Conservation (phyloP, 75 land plant species). For the Sequoiadendron giganteum region DNA sequence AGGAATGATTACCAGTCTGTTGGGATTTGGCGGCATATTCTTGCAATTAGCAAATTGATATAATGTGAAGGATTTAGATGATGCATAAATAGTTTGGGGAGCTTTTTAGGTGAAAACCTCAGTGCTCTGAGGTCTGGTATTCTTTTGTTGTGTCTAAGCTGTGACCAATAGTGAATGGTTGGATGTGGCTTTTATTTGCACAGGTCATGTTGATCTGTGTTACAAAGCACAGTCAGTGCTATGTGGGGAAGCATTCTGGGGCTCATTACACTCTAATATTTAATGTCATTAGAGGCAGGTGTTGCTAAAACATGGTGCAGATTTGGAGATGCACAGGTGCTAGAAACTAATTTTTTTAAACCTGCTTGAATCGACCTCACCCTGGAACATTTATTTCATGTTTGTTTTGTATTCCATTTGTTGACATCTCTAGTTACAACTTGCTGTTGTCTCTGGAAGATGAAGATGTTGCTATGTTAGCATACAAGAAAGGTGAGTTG, state of each 20-base stretch:
- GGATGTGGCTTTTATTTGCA: slow-evolving; percentile 6
- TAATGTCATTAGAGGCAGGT: not conserved
- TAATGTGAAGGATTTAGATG: not conserved
- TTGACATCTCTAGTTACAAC: not conserved
- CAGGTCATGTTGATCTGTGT: slow-evolving; percentile 3
- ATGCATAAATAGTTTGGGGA: not conserved
- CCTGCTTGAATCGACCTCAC: not conserved
- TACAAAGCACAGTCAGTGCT: not conserved
- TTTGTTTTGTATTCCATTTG: not conserved
- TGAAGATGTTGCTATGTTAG: not conserved
- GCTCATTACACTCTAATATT: not conserved
- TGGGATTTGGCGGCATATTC: not conserved
- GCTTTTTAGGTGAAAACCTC: not conserved
- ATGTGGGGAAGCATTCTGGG: not conserved
- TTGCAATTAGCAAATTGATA: not conserved
- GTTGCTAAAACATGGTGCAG: not conserved
- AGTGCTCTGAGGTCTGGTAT: not conserved
- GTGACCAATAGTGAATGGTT: not conserved
- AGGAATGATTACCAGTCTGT: not conserved
- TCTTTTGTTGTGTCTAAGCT: not conserved
- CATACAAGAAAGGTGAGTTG: not conserved
- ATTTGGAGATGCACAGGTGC: not conserved
- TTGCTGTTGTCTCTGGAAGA: slow-evolving; percentile 1
- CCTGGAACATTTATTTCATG: not conserved
- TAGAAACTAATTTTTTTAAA: not conserved